Evolutionary conservation across 2,329 filamentous ascomycete genomes (phyloP), one percentile per base, ranked within the genome.

Genomic region (Plectosphaerella sp.): DNA sequence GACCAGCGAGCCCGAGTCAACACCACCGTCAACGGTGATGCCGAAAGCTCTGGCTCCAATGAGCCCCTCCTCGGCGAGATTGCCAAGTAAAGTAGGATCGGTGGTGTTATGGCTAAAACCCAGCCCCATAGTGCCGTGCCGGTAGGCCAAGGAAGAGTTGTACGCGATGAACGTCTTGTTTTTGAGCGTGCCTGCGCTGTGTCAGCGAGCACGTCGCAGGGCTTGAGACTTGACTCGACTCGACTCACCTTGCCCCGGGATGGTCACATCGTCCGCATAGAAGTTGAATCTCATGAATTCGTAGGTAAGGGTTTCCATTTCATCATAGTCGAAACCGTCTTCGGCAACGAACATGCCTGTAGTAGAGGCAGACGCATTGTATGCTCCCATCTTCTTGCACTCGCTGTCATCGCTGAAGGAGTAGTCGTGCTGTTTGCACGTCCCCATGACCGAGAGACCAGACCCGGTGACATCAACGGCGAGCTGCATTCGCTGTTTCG

Each of bases 1-100:
- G 20, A 84, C 62, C 41, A 43, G 41, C 41, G 41, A 43, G 4
- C 16, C 41, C n/a, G 41, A 20, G 16, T 43, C 41, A n/a, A 18
- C 5, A 7, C 37, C 37, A 14, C 37, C 35, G 35, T 37, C 37
- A 4, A 41, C 5, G n/a, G 37, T 41, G 2, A 41, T 16, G 37
- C 37, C 37, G 37, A 41, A 41, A 4, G 37, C 37, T 4, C 5
- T 6, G 37, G 37, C 37, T 16, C 37, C 37, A 7, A 41, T 41
- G 37, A 41, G 37, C 37, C 37, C 37, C 37, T 41, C 12, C 37
- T 4, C 37, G 12, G 3, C n/a, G 37, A 41, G 37, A 16, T 41
- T 16, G 37, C 7, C 37, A 4, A 41, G 37, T 41, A 41, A 7
- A 7, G 5, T 16, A 16, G 37, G 37, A 4, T 41, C 22, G 37